These are phyloP conservation scores for Trametes gibbosa DNA, from an alignment of 768 basidiomycete genomes.

Conservation along the genomic window DNA sequence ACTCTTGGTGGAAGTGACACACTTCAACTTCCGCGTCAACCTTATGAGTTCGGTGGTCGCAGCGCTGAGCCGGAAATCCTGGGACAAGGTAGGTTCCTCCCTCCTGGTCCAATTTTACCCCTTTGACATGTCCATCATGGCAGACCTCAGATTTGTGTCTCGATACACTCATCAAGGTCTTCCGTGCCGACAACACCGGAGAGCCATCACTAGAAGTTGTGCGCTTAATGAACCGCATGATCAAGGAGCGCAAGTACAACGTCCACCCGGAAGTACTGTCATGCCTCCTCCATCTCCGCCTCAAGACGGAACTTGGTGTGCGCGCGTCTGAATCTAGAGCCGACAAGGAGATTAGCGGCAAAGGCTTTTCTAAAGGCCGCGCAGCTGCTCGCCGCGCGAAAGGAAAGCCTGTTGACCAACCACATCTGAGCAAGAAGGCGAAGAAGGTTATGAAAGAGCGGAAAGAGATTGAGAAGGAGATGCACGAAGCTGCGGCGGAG, in stretches of 20 bases:
- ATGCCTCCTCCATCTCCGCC: slow-evolving; percentile 79
- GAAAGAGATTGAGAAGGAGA: slow-evolving; percentile 87
- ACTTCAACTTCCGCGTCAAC: slow-evolving; percentile 96
- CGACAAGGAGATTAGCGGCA: slow-evolving; percentile 48
- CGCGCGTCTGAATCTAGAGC: slow-evolving; percentile 70
- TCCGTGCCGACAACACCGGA: slow-evolving; percentile 80
- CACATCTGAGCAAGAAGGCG: slow-evolving; percentile 90
- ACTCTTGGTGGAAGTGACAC: slow-evolving; percentile 75
- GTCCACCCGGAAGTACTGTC: slow-evolving; percentile 87
- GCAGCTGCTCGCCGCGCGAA: slow-evolving; percentile 45
- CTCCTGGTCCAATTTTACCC: slow-evolving; percentile 9
- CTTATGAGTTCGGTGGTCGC: slow-evolving; percentile 86
- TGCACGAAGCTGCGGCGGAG: slow-evolving; percentile 92
- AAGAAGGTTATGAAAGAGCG: slow-evolving; percentile 83
- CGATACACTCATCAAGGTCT: slow-evolving; percentile 75
- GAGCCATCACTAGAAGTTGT: slow-evolving; percentile 83
- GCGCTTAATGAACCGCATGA: slow-evolving; percentile 89
- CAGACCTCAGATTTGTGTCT: slow-evolving; percentile 87
- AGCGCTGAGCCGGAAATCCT: slow-evolving; percentile 78
- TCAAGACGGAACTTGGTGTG: slow-evolving; percentile 82
- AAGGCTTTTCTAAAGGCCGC: slow-evolving; percentile 43
- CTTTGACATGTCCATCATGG: slow-evolving; percentile 14
- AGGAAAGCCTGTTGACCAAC: slow-evolving; percentile 57
- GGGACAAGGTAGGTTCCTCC: slow-evolving; percentile 71
- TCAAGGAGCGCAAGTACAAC: slow-evolving; percentile 88